Percentiles rank a stretch among this genome's conserved stretches.
Conservation (phyloP, 2,329 filamentous ascomycete species). For the Stemphylium beticola region DNA sequence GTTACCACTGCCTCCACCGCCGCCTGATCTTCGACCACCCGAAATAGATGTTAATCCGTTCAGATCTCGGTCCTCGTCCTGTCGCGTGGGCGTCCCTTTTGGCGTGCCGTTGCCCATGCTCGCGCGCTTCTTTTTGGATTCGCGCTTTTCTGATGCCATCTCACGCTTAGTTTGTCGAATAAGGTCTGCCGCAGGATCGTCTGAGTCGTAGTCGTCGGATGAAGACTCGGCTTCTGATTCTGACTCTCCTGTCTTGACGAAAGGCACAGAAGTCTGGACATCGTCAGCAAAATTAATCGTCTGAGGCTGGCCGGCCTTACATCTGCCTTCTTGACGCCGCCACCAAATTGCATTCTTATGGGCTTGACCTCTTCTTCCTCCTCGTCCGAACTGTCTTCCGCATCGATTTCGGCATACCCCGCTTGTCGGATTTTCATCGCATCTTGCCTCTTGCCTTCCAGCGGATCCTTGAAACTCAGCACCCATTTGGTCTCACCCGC, state of each 20-base stretch:
- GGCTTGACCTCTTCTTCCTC: constrained; percentile 36
- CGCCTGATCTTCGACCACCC: constrained; percentile 43
- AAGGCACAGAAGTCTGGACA: constrained; percentile 27
- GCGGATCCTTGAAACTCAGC: constrained; percentile 61
- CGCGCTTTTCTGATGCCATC: constrained; percentile 51
- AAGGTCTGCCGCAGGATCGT: constrained; percentile 51
- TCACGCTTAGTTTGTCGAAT: constrained; percentile 56
- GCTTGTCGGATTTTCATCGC: constrained; percentile 63
- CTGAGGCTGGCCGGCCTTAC: not conserved
- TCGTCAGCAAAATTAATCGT: constrained; percentile 15
- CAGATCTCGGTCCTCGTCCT: constrained; percentile 68
- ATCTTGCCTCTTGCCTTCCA: constrained; percentile 49
- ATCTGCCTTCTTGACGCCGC: constrained; percentile 50
- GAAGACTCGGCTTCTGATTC: constrained; percentile 36
- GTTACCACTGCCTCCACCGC: constrained; percentile 16
- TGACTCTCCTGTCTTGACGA: constrained; percentile 30
- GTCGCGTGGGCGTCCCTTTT: constrained; percentile 63
- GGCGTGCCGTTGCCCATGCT: constrained; percentile 56
- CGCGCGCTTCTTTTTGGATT: constrained; percentile 55
- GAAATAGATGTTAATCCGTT: constrained; percentile 69
- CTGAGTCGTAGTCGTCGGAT: constrained; percentile 52
- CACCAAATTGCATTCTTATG: constrained; percentile 59
- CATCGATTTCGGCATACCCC: constrained; percentile 62
- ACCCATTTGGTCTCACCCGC: constrained; percentile 79
- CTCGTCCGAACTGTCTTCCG: constrained; percentile 45